Evolutionary conservation across 2,329 filamentous ascomycete genomes (phyloP).

Genomic region (Colletotrichum sp.): DNA sequence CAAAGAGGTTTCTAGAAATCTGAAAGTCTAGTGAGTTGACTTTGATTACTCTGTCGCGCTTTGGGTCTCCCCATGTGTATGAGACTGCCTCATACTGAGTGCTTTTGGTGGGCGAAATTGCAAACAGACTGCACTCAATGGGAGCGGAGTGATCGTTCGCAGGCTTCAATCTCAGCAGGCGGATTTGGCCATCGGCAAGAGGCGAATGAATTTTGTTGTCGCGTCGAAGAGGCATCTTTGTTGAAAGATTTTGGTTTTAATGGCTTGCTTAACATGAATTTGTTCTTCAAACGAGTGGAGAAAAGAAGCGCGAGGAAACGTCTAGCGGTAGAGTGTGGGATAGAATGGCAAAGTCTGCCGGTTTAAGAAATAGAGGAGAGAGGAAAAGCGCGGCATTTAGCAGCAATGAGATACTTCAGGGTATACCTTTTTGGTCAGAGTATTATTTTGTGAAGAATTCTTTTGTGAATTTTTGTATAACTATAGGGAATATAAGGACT

Average conservation of each 20-base stretch:
- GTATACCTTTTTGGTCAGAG: too few relatives aligned
- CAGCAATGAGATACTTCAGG: too few relatives aligned
- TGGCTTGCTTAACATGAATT: not conserved
- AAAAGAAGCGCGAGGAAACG: rapidly evolving
- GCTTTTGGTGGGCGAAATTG: not conserved
- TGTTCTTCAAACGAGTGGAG: not conserved
- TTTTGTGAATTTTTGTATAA: too few relatives aligned
- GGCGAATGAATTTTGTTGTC: not conserved
- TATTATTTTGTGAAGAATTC: too few relatives aligned
- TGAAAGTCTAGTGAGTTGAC: not conserved
- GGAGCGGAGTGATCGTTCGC: too few relatives aligned
- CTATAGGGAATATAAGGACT: too few relatives aligned
- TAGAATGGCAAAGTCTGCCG: too few relatives aligned
- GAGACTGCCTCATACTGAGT: slow-evolving; percentile 16
- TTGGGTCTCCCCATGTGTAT: not conserved
- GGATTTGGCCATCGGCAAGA: not conserved
- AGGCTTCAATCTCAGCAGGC: not conserved
- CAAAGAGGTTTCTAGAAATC: not conserved
- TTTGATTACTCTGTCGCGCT: not conserved
- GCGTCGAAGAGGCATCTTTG: not conserved
- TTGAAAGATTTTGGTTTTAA: rapidly evolving
- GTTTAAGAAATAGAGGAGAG: too few relatives aligned
- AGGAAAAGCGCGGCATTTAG: too few relatives aligned
- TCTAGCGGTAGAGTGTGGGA: not conserved
- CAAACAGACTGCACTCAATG: not conserved